phyloP scores from a whole-genome alignment of 768 basidiomycete genomes.

The Leccinum longicurvipes region DNA sequence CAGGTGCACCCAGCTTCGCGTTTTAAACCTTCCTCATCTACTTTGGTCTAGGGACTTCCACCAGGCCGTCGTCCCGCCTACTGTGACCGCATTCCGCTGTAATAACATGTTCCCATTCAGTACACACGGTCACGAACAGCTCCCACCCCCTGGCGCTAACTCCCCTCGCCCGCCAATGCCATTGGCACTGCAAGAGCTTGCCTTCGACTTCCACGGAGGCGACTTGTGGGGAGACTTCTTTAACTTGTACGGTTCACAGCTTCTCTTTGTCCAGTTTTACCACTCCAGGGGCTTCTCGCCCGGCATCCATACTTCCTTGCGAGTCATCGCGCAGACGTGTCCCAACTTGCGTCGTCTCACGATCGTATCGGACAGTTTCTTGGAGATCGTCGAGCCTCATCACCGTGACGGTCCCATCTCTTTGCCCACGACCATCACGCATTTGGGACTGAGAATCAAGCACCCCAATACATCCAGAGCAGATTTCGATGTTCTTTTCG shows the following conservation, averaged over 20 bases:
- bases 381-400: neutral
- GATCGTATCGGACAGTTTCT: slow-evolving; percentile 5
- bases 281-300: neutral
- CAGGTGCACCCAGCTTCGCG: neutral
- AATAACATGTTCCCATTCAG: neutral
- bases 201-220: neutral
- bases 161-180: neutral
- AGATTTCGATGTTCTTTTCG: neutral
- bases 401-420: slow-evolving; percentile 3
- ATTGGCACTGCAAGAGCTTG: neutral
- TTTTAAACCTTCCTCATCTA: neutral
- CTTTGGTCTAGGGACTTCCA: neutral
- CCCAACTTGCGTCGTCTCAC: slow-evolving; percentile 20
- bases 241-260: neutral
- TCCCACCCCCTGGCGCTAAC: neutral
- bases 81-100: neutral
- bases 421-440: slow-evolving; percentile 10
- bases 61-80: neutral
- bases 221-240: neutral
- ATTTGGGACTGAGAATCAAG: slow-evolving; percentile 13
- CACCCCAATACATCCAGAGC: neutral
- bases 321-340: slow-evolving; percentile 10
- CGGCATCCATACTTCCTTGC: neutral
- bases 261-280: neutral
- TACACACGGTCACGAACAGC: neutral